Evolutionary conservation across 169 alveolate genomes (phyloP).

Genomic region (Plasmodium sp.): DNA sequence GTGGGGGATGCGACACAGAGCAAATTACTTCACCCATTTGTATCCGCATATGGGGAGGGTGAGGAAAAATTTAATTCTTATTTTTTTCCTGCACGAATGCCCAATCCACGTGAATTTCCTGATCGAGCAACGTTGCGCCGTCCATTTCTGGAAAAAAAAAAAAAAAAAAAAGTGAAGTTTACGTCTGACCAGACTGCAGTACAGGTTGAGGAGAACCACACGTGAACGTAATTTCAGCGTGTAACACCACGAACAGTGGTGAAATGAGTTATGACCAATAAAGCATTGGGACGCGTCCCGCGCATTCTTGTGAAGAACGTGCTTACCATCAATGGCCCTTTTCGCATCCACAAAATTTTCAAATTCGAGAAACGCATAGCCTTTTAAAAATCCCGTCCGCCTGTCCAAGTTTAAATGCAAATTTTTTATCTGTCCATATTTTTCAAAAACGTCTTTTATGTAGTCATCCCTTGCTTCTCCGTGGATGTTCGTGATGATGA

Average conservation of each 20-base stretch:
- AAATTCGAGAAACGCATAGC: constrained; percentile 92
- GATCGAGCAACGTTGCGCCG: constrained; percentile 58
- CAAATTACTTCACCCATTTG: not conserved
- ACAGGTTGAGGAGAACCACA: not conserved
- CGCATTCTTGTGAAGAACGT: not conserved
- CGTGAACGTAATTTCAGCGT: not conserved
- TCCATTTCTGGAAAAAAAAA: constrained; percentile 75
- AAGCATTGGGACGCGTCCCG: not conserved
- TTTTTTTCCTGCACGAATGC: constrained; percentile 76
- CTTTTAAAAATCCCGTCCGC: constrained; percentile 94
- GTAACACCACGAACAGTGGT: not conserved
- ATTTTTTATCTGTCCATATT: constrained; percentile 91
- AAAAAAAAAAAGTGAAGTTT: not conserved
- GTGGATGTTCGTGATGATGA: constrained; percentile 90
- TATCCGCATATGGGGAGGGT: not conserved
- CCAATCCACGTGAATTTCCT: constrained; percentile 75
- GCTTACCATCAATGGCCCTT: constrained; percentile 87
- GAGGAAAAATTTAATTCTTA: constrained; percentile 15
- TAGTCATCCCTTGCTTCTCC: constrained; percentile 95
- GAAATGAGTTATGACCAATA: not conserved
- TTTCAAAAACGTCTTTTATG: constrained; percentile 90
- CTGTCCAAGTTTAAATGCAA: constrained; percentile 94
- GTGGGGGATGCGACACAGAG: not conserved
- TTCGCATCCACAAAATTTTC: constrained; percentile 87
- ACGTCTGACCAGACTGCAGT: not conserved